A percentile compares a stretch with the other conserved stretches of the same genome.
phyloP scores from a whole-genome alignment of 495 filamentous ascomycete genomes.

The Mytilinidion resinicola region DNA sequence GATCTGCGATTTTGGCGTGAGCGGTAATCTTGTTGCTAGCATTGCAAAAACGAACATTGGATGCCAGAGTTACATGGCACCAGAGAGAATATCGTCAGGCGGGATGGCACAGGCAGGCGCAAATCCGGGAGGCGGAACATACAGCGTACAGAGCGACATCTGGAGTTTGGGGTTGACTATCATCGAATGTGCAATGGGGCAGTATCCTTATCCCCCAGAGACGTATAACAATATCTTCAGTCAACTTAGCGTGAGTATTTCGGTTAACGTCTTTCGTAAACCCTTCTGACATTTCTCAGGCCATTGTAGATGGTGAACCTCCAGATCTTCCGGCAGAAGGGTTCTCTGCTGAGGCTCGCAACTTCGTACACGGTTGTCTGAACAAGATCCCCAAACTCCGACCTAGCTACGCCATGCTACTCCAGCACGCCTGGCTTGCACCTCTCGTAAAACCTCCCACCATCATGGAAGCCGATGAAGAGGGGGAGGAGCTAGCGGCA shows the following conservation, averaged over 20 bases:
- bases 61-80: conserved; percentile 99
- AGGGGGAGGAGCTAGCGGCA: conserved; percentile 34
- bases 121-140: conserved; percentile 69
- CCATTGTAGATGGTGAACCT: conserved; percentile 93
- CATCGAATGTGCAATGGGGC: conserved; percentile 92
- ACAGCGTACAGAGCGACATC: conserved; percentile 96
- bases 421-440: conserved; percentile 83
- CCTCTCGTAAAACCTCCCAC: conserved; percentile 74
- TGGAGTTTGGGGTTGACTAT: conserved; percentile 94
- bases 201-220: conserved; percentile 95
- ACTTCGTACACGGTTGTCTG: conserved; percentile 84
- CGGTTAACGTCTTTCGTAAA: background rate
- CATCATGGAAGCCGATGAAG: conserved; percentile 70
- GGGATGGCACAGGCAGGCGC: conserved; percentile 71
- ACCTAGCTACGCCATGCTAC: conserved; percentile 80
- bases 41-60: conserved; percentile 99
- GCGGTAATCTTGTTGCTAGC: conserved; percentile 91
- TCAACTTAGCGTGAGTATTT: conserved; percentile 78
- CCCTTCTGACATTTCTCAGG: conserved; percentile 47
- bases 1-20: conserved; percentile 98
- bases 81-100: conserved; percentile 85
- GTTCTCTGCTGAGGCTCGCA: conserved; percentile 72
- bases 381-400: conserved; percentile 88
- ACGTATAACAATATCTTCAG: conserved; percentile 99
- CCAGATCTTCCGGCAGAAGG: conserved; percentile 72